A percentile compares a stretch with the other conserved stretches of the same genome.
Evolutionary conservation across 345 rosid species (phyloP).

Genomic region (Turritis glabra): DNA sequence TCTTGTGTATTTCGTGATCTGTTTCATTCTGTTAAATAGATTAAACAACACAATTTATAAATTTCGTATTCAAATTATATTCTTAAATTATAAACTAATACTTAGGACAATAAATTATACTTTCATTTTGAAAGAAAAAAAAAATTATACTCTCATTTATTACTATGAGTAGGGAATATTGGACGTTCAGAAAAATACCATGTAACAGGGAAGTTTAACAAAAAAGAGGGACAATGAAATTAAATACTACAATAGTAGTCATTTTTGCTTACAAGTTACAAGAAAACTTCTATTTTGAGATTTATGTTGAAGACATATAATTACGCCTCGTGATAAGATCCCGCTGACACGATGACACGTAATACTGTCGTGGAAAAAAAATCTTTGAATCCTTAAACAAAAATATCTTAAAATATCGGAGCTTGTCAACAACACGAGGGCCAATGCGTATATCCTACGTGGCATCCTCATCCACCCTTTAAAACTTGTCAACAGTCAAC

Average conservation of each 20-base stretch:
- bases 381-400: conserved; percentile 4
- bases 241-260: neutral
- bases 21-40: neutral
- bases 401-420: too few species aligned
- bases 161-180: neutral
- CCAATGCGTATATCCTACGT: conserved; percentile 29
- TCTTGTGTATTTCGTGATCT: neutral
- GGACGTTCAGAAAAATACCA: neutral
- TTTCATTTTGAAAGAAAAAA: too few species aligned
- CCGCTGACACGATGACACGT: conserved; percentile 36
- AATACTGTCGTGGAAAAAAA: conserved; percentile 7
- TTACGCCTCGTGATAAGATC: neutral
- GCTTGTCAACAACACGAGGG: neutral
- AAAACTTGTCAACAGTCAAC: neutral
- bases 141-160: too few species aligned
- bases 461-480: conserved; percentile 24
- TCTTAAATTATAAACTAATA: neutral
- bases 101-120: neutral
- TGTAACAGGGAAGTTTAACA: neutral
- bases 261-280: neutral
- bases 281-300: neutral
- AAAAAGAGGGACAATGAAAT: neutral
- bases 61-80: neutral
- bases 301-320: neutral
- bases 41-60: neutral